Percentiles rank a stretch among this genome's conserved stretches.
Conservation (phyloP, 2,329 filamentous ascomycete species). For the Cladosporium halotolerans region DNA sequence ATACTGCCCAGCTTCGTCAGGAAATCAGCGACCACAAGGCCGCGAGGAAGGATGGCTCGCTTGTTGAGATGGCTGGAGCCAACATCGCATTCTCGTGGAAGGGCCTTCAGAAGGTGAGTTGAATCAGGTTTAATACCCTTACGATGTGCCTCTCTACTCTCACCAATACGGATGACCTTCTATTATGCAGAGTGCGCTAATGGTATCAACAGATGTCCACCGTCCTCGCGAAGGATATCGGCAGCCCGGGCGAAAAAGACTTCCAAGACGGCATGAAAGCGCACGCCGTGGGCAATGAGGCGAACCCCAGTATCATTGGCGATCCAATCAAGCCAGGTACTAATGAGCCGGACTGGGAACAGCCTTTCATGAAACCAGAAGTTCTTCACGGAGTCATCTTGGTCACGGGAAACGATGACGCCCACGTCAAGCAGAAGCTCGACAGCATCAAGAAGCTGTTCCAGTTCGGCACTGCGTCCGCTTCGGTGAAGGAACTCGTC, state of each 20-base stretch:
- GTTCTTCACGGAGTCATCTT: conserved; percentile 34
- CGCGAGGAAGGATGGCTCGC: conserved; percentile 1
- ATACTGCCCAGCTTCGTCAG: conserved; percentile 16
- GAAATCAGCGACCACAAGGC: conserved; percentile 19
- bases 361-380: conserved; percentile 27
- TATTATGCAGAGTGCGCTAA: background rate
- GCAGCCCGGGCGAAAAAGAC: conserved; percentile 26
- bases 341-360: conserved; percentile 18
- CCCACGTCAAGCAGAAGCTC: conserved; percentile 25
- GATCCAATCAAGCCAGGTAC: conserved; percentile 26
- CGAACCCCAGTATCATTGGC: conserved; percentile 5
- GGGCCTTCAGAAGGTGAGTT: conserved; percentile 22
- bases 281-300: conserved; percentile 17
- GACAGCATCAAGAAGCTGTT: conserved; percentile 29
- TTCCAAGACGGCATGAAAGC: conserved; percentile 33
- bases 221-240: conserved; percentile 22
- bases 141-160: background rate
- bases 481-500: conserved; percentile 27
- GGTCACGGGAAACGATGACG: conserved; percentile 28
- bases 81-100: conserved; percentile 26
- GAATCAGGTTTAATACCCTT: no score
- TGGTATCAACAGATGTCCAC: conserved; percentile 17
- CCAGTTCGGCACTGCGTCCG: conserved; percentile 4
- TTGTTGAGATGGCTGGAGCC: conserved; percentile 18
- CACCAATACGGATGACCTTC: background rate